Base-by-base conservation (phyloP, 1,284 basidiomycete genomes). In the Ustilago sp. region DNA sequence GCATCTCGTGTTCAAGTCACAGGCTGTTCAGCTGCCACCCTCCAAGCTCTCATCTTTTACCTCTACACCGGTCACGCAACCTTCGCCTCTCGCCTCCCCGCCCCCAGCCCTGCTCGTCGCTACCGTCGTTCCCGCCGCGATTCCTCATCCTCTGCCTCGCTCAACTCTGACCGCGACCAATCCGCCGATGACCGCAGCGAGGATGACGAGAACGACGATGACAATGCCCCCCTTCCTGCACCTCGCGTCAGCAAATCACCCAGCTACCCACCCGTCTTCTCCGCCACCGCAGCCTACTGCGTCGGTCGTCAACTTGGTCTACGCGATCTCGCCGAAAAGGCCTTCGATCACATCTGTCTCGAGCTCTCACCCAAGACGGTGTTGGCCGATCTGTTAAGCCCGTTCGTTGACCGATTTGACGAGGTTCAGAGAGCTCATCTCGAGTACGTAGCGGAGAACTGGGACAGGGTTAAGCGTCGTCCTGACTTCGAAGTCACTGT, bases 41-140 rank as follows among this genome's bases (percentile, higher is more conserved):
- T 80, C n/a, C 79, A 80, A 48, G 79, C 79, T 15, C 65, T 80
- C 17, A 28, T 80, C 17, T 80, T 80, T 54, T 80, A 80, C 60
- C 68, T 80, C 28, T 80, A 80, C 74, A 80, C 79, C n/a, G 77
- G 74, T 17, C 79, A 80, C 32, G 73, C 64, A 38, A 77, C 71
- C 17, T 80, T 80, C 59, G 63, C 68, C 23, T 59, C 68, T 28
- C 68, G 68, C 15, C 68, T 71, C 3, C 45, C 68, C 12, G 66
- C 65, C 12, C 54, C 23, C 12, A 12, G 45, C 11, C 39, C 57
- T 19, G 59, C 31, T 45, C 63, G 68, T 15, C 58, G 68, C 28
- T 43, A 71, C 63, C 38, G 65, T 58, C 60, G 50, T 11, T 38
- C 57, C n/a, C 67, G 62, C 9, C 62, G 63, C 35, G 59, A 55